Conservation (phyloP, 495 filamentous ascomycete genomes). For the Aspergillus sparsus region DNA sequence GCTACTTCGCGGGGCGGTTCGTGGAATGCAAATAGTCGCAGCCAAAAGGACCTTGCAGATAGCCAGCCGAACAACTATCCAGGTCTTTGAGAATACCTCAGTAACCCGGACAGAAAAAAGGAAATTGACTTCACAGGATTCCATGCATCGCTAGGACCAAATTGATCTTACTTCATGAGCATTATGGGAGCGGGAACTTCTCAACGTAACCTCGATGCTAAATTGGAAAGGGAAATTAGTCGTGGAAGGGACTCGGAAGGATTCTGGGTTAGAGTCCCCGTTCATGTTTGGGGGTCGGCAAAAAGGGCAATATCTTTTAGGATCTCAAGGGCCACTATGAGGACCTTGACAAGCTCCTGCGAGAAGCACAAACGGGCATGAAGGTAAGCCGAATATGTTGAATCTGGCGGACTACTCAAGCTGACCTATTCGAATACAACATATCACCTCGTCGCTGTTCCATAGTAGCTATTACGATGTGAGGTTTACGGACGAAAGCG, state of each 20-base stretch:
- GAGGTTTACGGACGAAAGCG: too few species aligned
- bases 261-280: background rate
- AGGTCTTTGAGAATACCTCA: background rate
- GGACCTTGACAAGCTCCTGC: background rate
- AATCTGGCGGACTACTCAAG: background rate
- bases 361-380: background rate
- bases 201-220: background rate
- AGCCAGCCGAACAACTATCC: background rate
- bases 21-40: too few species aligned
- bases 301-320: background rate
- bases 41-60: too few species aligned
- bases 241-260: background rate
- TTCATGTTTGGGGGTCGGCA: slow-evolving; percentile 1
- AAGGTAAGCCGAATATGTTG: background rate
- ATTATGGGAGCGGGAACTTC: background rate
- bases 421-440: background rate
- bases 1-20: too few species aligned
- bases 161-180: background rate
- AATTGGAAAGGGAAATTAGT: background rate
- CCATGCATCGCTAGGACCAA: background rate
- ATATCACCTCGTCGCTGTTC: too few species aligned
- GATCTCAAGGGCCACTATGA: background rate
- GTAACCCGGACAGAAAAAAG: background rate
- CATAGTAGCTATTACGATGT: too few species aligned
- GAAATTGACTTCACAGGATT: background rate